Base-by-base conservation (phyloP, 805 yeast genomes). In the Wickerhamiella siamensis region DNA sequence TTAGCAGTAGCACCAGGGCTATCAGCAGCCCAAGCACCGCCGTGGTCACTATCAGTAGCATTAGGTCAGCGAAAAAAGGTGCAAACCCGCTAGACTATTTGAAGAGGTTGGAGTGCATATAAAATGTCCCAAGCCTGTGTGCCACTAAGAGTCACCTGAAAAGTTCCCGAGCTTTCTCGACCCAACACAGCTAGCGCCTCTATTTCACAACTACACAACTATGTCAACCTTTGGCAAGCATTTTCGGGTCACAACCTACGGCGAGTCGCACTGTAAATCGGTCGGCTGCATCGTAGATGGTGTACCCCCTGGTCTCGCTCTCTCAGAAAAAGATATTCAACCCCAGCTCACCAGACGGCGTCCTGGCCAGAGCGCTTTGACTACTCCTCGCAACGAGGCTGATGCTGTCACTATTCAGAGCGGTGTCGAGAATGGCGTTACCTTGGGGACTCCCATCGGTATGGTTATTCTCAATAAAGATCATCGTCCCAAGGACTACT, bases 261-360 rank as follows among this genome's bases (percentile, higher is more conserved):
- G 98, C 51, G 98, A 91, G 61, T 84, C 95, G 6, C 98, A 91
- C 67, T 91, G 98, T 67, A 81, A 77, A 55, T 83, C 95, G 8
- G 98, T 91, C 33, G 98, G 98, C 26, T 91, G 97, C 65, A 91
- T 91, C 47, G 95, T 91, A 32, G 98, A 91, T 53, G 98, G 98
- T 45, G 91, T 86, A 33, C 98, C 98, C 24, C 96, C 98, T 22
- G 95, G 95, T 26, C 70, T 91, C 74, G 71, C 75, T 5, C 72
- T 91, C 41, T 71, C 80, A 15, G 96, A 83, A 62, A 75, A 66
- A 4, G 97, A 91, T 57, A 74, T 91, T 51, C 98, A 91, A 67
- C 94, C 96, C 15, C 98, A 91, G 68, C 66, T 91, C 53, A 78
- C 94, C 18, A 77, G 98, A 66, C 80, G 98, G 71, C 79, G 98